A percentile compares a stretch with the other conserved stretches of the same genome.
Conservation (phyloP, 768 basidiomycete species). For the Leccinum disarticulatum region DNA sequence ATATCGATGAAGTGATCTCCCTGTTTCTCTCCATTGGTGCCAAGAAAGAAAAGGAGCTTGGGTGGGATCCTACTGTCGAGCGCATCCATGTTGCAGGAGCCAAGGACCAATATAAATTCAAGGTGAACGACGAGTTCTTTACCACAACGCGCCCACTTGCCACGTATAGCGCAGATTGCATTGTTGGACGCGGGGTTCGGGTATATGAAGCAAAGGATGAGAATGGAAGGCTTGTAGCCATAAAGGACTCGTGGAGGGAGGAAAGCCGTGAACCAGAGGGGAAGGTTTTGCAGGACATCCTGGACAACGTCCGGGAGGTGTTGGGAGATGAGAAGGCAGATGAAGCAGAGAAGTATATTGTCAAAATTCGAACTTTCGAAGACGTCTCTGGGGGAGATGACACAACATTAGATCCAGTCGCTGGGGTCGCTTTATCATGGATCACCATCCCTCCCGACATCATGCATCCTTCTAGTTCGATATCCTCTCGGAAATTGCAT, state of each 20-base stretch:
- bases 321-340: neutral
- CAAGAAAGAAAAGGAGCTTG: neutral
- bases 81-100: neutral
- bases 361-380: neutral
- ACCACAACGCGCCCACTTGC: slow-evolving; percentile 1
- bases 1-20: too few relatives aligned
- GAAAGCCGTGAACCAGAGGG: neutral
- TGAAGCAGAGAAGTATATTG: neutral
- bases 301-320: neutral
- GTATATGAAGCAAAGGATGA: slow-evolving; percentile 5
- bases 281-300: neutral
- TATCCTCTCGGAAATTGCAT: too few relatives aligned
- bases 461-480: too few relatives aligned
- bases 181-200: neutral
- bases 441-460: too few relatives aligned
- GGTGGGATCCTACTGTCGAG: slow-evolving; percentile 10
- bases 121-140: neutral
- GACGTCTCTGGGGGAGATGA: neutral
- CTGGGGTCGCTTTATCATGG: too few relatives aligned
- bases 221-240: neutral
- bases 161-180: neutral
- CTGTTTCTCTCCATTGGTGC: too few relatives aligned
- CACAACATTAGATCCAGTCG: too few relatives aligned
- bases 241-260: slow-evolving; percentile 12
- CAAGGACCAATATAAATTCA: neutral